Evolutionary conservation across 2,329 filamentous ascomycete genomes (phyloP).

Genomic region (Biscogniauxia marginata): DNA sequence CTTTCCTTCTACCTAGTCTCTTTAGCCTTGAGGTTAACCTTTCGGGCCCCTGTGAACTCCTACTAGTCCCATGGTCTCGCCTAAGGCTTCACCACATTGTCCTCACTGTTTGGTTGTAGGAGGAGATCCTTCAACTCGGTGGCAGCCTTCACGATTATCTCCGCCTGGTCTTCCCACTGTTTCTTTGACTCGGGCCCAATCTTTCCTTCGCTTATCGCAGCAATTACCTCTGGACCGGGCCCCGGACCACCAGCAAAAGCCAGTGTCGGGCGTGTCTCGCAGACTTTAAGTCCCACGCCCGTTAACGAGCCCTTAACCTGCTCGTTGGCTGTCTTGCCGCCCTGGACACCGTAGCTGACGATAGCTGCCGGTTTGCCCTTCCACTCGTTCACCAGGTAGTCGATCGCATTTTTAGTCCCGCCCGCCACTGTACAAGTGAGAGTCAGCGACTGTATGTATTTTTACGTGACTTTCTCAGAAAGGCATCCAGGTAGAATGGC

Average conservation of each 20-base stretch:
- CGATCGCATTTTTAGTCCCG: constrained; percentile 60
- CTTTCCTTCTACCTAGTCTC: too few relatives aligned
- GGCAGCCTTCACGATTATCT: constrained; percentile 22
- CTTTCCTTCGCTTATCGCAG: constrained; percentile 22
- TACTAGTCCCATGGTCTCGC: too few relatives aligned
- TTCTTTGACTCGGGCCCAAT: constrained; percentile 21
- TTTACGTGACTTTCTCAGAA: too few relatives aligned
- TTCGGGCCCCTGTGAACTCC: too few relatives aligned
- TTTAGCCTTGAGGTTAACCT: too few relatives aligned
- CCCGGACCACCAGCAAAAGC: constrained; percentile 23
- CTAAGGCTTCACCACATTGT: constrained; percentile 11
- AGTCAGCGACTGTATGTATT: neutral
- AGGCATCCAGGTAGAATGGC: too few relatives aligned
- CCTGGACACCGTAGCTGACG: constrained; percentile 52
- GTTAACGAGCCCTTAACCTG: constrained; percentile 27
- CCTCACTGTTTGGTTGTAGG: constrained; percentile 17
- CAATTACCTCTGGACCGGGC: constrained; percentile 17
- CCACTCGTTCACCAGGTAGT: constrained; percentile 61
- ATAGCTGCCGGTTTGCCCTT: constrained; percentile 52
- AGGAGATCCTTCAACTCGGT: constrained; percentile 28
- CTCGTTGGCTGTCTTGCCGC: constrained; percentile 36
- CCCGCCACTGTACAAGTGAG: constrained; percentile 38
- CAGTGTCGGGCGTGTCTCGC: constrained; percentile 33
- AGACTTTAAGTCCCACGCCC: constrained; percentile 32
- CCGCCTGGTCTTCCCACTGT: constrained; percentile 21